Conservation (phyloP, 345 rosid species). For the Noccaea caerulescens region DNA sequence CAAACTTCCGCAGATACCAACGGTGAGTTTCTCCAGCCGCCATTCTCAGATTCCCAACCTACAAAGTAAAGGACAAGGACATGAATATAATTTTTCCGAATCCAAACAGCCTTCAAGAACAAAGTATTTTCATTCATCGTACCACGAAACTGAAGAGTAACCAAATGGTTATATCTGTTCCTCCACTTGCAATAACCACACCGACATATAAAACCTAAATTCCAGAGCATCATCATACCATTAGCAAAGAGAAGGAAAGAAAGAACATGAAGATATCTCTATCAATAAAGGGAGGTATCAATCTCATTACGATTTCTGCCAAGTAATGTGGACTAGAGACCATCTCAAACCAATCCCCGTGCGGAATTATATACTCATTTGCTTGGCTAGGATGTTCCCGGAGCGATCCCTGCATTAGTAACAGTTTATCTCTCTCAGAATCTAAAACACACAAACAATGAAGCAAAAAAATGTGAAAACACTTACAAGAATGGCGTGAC, state of each 20-base stretch:
- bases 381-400: conserved; percentile 46
- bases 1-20: conserved; percentile 72
- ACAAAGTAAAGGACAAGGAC: conserved; percentile 5
- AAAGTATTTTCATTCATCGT: conserved; percentile 3
- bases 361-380: conserved; percentile 56
- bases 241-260: not conserved
- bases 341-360: conserved; percentile 82
- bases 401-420: conserved; percentile 56
- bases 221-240: conserved; percentile 3
- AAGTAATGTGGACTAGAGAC: conserved; percentile 79
- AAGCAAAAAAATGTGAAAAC: not conserved
- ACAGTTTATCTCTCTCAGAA: conserved; percentile 1
- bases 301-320: conserved; percentile 70
- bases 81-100: not conserved
- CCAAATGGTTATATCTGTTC: conserved; percentile 67
- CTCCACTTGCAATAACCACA: conserved; percentile 76
- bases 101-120: conserved; percentile 19
- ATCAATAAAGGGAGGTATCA: not conserved
- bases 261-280: not conserved
- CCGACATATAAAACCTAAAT: conserved; percentile 69
- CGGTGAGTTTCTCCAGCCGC: conserved; percentile 77
- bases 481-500: conserved; percentile 70
- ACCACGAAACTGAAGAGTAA: conserved; percentile 71
- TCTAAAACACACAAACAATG: conserved; percentile 23
- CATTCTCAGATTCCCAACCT: conserved; percentile 69